Base-by-base conservation (phyloP, 768 basidiomycete genomes). In the Psilocybe cubensis region DNA sequence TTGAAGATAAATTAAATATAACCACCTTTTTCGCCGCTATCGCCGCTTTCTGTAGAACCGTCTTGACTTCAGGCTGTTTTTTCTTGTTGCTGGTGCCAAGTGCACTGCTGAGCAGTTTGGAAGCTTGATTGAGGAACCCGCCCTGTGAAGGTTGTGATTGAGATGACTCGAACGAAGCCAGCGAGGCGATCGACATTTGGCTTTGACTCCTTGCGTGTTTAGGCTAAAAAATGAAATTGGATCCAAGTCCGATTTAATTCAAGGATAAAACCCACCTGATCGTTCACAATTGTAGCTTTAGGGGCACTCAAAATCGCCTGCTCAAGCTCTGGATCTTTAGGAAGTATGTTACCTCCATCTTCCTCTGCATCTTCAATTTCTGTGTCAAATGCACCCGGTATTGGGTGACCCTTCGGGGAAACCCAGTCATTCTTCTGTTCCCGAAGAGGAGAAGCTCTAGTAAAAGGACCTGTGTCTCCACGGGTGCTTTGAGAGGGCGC, bases 1-100 rank as follows among this genome's bases (percentile, higher is more conserved):
- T 14, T 11, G 11, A 14, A 21, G 20, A 33, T 25, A 4, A 29
- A 27, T 35, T 53, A 3, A 46, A n/a, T 12, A 31, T 24, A 63
- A 55, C 50, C 9, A 94, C 95, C 88, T 89, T 96, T 78, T 93
- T 96, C 3, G 92, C 93, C 2, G 86, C 91, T 17, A 83, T 83
- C 0, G 92, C 90, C 14, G 94, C 93, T 58, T 88, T 80, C 66
- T 92, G 90, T 27, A 94, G 68, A 46, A 79, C 77, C 53, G 88
- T 91, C 77, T 93, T 94, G 40, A 92, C 84, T 66, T 92, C 89
- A 7, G 85, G 77, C 63, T 89, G 89, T 41, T 69, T 78, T 68
- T 91, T 93, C 77, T 90, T 93, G 58, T 79, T 76, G 7, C 35
- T 38, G 12, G 79, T 80, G 6, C 89, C 85, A 52, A 92, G 75